Evolutionary conservation across 345 rosid species (phyloP).

Genomic region (Reutealis trisperma): DNA sequence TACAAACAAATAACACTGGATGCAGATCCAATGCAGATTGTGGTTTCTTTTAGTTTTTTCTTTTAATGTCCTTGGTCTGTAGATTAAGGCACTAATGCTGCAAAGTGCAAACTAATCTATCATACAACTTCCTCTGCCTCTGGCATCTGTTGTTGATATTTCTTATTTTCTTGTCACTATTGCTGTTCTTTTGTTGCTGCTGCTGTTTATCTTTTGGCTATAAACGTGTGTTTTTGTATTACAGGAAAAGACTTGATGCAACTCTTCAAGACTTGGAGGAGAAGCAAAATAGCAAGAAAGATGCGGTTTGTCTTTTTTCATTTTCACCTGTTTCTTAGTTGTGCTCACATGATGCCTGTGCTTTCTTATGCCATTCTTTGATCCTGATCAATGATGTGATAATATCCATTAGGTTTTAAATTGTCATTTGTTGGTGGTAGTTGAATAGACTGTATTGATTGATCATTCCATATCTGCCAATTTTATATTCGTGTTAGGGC

Average conservation of each 20-base stretch:
- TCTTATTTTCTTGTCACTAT: background rate
- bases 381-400: background rate
- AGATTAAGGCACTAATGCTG: background rate
- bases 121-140: background rate
- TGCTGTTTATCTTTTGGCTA: background rate
- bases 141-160: background rate
- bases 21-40: background rate
- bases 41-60: background rate
- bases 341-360: background rate
- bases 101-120: background rate
- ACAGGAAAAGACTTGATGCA: conserved; percentile 88
- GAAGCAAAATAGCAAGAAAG: conserved; percentile 89
- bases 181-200: background rate
- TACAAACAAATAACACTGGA: background rate
- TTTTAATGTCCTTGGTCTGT: background rate
- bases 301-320: conserved; percentile 52
- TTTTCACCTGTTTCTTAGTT: background rate
- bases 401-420: background rate
- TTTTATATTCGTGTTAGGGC: background rate
- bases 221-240: background rate
- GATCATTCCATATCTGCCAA: background rate
- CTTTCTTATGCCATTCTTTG: background rate
- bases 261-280: conserved; percentile 89
- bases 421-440: background rate
- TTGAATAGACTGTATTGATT: background rate